phyloP scores from a whole-genome alignment of 768 basidiomycete genomes.

The Lactarius vividus region DNA sequence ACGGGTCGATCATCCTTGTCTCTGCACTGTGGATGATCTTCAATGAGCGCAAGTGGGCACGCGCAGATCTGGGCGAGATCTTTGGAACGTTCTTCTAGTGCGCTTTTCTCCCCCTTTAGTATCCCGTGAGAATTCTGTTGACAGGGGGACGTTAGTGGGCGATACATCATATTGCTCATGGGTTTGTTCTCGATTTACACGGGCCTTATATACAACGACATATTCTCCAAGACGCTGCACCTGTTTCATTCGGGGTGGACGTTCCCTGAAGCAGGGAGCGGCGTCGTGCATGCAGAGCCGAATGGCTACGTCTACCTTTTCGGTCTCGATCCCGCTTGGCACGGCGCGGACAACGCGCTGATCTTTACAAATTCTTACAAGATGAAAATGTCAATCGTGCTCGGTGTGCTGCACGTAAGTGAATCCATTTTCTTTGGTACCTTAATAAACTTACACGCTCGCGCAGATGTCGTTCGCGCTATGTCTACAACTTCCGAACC shows the following conservation, averaged over 20 bases:
- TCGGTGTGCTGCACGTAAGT: constrained; percentile 94
- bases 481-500: constrained; percentile 94
- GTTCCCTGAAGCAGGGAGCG: constrained; percentile 49
- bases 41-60: constrained; percentile 76
- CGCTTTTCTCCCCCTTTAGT: constrained; percentile 36
- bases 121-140: constrained; percentile 25
- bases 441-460: background rate
- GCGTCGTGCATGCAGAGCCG: constrained; percentile 46
- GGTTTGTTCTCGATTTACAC: constrained; percentile 96
- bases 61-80: constrained; percentile 79
- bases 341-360: constrained; percentile 84
- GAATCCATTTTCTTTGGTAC: constrained; percentile 10
- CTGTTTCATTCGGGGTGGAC: constrained; percentile 88
- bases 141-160: constrained; percentile 58
- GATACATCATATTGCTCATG: constrained; percentile 98
- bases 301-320: constrained; percentile 84
- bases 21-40: constrained; percentile 84
- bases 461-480: constrained; percentile 96
- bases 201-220: constrained; percentile 97
- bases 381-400: constrained; percentile 99
- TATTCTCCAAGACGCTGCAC: constrained; percentile 91
- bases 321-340: constrained; percentile 94
- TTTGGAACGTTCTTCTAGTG: constrained; percentile 89
- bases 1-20: constrained; percentile 78
- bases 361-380: constrained; percentile 99